Conservation (phyloP, 306 rosid genomes). For the Glycine latifolia region DNA sequence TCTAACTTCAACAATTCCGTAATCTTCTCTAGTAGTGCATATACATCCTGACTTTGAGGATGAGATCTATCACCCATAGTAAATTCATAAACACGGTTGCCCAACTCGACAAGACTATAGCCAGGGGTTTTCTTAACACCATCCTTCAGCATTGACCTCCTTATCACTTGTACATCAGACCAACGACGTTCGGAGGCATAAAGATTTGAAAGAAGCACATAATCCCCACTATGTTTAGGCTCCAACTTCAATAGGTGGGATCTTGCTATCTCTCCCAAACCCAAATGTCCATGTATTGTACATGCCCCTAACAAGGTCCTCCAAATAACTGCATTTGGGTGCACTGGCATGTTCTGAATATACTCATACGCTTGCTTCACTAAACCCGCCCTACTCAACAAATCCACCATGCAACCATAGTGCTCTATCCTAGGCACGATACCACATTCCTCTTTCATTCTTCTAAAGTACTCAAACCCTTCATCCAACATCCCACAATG, state of each 20-base stretch:
- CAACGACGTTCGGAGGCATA: slow-evolving; percentile 65
- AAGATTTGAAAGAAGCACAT: slow-evolving; percentile 69
- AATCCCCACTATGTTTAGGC: slow-evolving; percentile 66
- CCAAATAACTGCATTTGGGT: slow-evolving; percentile 66
- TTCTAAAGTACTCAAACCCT: slow-evolving; percentile 60
- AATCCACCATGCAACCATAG: slow-evolving; percentile 69
- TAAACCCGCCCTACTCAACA: slow-evolving; percentile 64
- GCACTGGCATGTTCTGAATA: slow-evolving; percentile 62
- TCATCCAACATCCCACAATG: slow-evolving; percentile 70
- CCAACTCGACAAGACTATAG: slow-evolving; percentile 63
- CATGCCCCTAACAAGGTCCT: slow-evolving; percentile 69
- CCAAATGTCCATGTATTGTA: slow-evolving; percentile 59
- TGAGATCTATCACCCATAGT: slow-evolving; percentile 67
- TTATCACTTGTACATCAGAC: slow-evolving; percentile 60
- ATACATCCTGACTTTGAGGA: slow-evolving; percentile 61
- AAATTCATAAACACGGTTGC: slow-evolving; percentile 64
- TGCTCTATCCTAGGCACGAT: slow-evolving; percentile 64
- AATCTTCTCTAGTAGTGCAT: slow-evolving; percentile 57
- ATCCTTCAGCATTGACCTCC: slow-evolving; percentile 59
- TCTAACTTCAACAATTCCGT: slow-evolving; percentile 60
- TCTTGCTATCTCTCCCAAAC: slow-evolving; percentile 62
- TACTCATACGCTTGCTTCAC: slow-evolving; percentile 64
- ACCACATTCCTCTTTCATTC: slow-evolving; percentile 59
- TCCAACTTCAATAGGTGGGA: slow-evolving; percentile 57
- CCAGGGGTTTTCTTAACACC: slow-evolving; percentile 71